Evolutionary conservation across 1,139 yeast genomes (phyloP).

Genomic region (Fermentozyma sake): DNA sequence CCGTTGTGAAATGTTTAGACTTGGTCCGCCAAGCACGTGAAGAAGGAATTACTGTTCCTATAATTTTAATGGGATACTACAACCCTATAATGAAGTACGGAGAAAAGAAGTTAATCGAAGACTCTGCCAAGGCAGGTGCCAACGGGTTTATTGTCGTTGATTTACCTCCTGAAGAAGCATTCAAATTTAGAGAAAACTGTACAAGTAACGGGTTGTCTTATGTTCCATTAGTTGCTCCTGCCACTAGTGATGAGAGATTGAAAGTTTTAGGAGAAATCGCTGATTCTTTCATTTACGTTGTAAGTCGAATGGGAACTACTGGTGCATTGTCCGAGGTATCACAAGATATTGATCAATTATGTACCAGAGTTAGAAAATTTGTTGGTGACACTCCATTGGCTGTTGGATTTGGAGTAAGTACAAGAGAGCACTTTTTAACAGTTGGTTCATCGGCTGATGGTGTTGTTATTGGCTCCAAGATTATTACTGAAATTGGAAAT

Average conservation of each 20-base stretch:
- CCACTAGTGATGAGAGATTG: constrained; percentile 87
- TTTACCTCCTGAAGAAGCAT: constrained; percentile 96
- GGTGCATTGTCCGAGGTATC: constrained; percentile 76
- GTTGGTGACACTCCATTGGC: constrained; percentile 80
- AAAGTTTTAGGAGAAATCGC: constrained; percentile 77
- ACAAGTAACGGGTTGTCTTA: constrained; percentile 68
- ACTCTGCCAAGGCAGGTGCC: constrained; percentile 83
- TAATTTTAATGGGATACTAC: constrained; percentile 94
- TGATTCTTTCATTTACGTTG: constrained; percentile 92
- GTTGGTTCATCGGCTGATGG: constrained; percentile 87
- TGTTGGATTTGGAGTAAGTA: constrained; percentile 95
- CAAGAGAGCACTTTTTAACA: constrained; percentile 79
- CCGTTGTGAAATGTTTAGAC: constrained; percentile 64
- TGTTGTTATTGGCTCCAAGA: constrained; percentile 90
- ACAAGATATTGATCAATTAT: constrained; percentile 59
- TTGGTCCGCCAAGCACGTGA: constrained; percentile 71
- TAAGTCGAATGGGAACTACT: constrained; percentile 96
- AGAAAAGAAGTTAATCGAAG: constrained; percentile 74
- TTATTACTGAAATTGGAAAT: constrained; percentile 65
- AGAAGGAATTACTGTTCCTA: constrained; percentile 82
- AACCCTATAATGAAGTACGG: constrained; percentile 91
- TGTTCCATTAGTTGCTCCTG: constrained; percentile 93
- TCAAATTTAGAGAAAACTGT: constrained; percentile 74
- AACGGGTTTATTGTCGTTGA: constrained; percentile 94
- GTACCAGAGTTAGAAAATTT: constrained; percentile 68